Evolutionary conservation across 2,329 filamentous ascomycete species (phyloP).

Genomic region (Fusarium bactridioides): DNA sequence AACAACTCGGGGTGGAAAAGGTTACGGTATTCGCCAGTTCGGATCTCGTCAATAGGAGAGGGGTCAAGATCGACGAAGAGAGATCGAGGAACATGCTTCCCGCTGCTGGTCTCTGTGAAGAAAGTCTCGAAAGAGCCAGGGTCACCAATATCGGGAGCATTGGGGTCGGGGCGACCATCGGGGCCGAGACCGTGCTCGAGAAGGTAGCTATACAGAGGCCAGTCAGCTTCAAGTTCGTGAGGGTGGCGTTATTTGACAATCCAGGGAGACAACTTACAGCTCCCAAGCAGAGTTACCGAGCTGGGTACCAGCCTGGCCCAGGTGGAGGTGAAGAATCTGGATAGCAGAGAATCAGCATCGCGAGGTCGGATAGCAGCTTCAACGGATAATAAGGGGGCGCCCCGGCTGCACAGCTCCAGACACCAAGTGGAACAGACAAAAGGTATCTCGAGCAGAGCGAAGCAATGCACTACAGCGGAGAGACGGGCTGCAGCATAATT

Average conservation of each 20-base stretch:
- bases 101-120: constrained; percentile 75
- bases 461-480: background rate
- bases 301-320: constrained; percentile 76
- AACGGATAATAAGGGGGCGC: constrained; percentile 4
- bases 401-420: constrained; percentile 15
- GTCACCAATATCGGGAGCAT: constrained; percentile 66
- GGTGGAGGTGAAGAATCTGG: constrained; percentile 69
- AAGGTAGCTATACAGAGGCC: constrained; percentile 63
- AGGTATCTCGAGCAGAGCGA: constrained; percentile 6
- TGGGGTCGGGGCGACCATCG: constrained; percentile 71
- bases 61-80: constrained; percentile 78
- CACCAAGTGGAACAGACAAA: constrained; percentile 34
- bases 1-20: constrained; percentile 77
- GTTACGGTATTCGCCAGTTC: constrained; percentile 71
- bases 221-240: constrained; percentile 34
- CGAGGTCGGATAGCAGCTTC: constrained; percentile 13
- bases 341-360: constrained; percentile 28
- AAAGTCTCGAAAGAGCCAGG: constrained; percentile 75
- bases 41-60: constrained; percentile 77
- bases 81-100: constrained; percentile 76
- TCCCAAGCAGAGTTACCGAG: constrained; percentile 80
- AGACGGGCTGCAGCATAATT: background rate
- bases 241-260: constrained; percentile 1
- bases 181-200: constrained; percentile 74
- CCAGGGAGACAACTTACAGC: constrained; percentile 64